Percentiles rank a stretch among this genome's conserved stretches.
phyloP scores from a whole-genome alignment of 441 rosid genomes.

The Erodium texanum region DNA sequence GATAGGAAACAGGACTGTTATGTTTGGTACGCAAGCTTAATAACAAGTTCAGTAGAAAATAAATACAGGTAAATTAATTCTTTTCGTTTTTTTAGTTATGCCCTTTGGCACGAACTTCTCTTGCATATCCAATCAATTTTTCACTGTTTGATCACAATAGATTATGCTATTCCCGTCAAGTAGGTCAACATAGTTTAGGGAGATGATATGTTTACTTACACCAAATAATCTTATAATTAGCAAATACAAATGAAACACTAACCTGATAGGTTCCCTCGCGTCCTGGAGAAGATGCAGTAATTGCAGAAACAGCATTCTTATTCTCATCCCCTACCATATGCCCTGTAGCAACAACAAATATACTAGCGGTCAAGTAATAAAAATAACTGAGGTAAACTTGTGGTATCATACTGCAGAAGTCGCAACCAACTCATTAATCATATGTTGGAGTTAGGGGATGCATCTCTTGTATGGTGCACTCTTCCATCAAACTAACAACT shows the following conservation, averaged over 20 bases:
- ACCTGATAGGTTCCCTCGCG: slow-evolving; percentile 39
- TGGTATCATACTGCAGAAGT: slow-evolving; percentile 22
- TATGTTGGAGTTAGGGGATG: slow-evolving; percentile 29
- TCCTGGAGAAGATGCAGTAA: slow-evolving; percentile 38
- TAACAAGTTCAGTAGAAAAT: not conserved
- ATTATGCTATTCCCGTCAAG: not conserved
- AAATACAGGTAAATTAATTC: not conserved
- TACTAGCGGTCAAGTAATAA: slow-evolving; percentile 4
- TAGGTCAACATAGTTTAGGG: not conserved
- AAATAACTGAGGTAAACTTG: slow-evolving; percentile 6
- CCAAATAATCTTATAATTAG: not conserved
- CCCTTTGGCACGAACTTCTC: not conserved
- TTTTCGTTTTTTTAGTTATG: not conserved
- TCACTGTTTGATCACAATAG: not conserved
- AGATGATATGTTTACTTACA: not conserved
- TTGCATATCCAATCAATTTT: not conserved
- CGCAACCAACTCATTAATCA: slow-evolving; percentile 36
- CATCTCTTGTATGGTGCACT: slow-evolving; percentile 31
- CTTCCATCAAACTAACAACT: slow-evolving; percentile 20
- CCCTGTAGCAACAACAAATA: slow-evolving; percentile 16
- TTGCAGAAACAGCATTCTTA: slow-evolving; percentile 19
- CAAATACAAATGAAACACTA: slow-evolving; percentile 11
- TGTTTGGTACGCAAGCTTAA: not conserved
- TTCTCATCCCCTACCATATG: slow-evolving; percentile 10
- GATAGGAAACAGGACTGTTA: not conserved